phyloP scores from a whole-genome alignment of 2,329 filamentous ascomycete species.

The Penicillium sp. region DNA sequence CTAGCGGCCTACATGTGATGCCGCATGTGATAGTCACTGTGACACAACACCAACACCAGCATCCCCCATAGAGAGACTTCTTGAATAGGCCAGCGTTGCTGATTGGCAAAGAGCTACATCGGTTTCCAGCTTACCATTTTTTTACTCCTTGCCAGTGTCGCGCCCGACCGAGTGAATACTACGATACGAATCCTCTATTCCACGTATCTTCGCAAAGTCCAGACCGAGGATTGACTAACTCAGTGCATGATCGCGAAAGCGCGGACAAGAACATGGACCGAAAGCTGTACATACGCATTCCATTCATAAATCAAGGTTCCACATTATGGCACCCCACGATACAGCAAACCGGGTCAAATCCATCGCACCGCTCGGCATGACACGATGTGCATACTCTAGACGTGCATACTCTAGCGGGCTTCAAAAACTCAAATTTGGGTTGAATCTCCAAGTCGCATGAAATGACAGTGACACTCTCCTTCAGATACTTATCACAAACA shows the following conservation, averaged over 20 bases:
- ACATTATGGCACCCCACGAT: background rate
- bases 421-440: too few species aligned
- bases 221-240: background rate
- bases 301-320: too few species aligned
- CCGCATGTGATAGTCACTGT: slow-evolving; percentile 13
- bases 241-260: background rate
- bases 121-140: background rate
- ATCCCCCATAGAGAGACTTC: background rate
- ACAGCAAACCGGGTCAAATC: too few species aligned
- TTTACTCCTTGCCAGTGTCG: background rate
- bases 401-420: too few species aligned
- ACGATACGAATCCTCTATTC: background rate
- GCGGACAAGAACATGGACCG: background rate
- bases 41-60: background rate
- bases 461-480: too few species aligned
- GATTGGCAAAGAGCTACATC: background rate
- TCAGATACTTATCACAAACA: too few species aligned
- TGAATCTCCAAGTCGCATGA: too few species aligned
- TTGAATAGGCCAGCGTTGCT: background rate
- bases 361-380: too few species aligned
- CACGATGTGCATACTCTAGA: too few species aligned
- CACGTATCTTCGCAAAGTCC: background rate
- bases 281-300: background rate
- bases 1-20: slow-evolving; percentile 20
- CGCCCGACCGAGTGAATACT: background rate